Percentiles rank a stretch among this genome's conserved stretches.
These are phyloP conservation scores for Mycena metata DNA, from an alignment of 768 basidiomycete genomes.

Conservation along the genomic window DNA sequence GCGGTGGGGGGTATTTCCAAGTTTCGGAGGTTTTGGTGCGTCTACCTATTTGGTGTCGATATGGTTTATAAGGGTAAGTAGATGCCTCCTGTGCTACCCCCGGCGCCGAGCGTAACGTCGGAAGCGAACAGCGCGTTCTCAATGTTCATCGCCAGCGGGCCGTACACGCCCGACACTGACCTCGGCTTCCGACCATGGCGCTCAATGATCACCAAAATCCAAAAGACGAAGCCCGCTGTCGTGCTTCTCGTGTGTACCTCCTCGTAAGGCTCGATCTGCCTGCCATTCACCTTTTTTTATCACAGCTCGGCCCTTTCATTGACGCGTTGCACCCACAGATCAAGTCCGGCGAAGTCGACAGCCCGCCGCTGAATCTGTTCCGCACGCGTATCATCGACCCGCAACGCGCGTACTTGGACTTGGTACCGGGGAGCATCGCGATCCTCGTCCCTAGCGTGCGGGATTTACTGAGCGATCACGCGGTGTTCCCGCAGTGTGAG, in stretches of 20 bases:
- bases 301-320: constrained; percentile 92
- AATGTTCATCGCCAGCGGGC: constrained; percentile 85
- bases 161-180: constrained; percentile 86
- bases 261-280: neutral
- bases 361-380: constrained; percentile 78
- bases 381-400: constrained; percentile 69
- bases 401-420: constrained; percentile 68
- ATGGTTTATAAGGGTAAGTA: constrained; percentile 44
- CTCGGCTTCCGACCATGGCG: constrained; percentile 81
- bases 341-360: constrained; percentile 79
- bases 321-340: constrained; percentile 84
- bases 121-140: constrained; percentile 62
- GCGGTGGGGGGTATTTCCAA: constrained; percentile 88
- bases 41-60: constrained; percentile 23
- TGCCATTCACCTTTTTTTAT: constrained; percentile 4
- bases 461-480: constrained; percentile 84
- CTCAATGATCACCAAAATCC: constrained; percentile 71
- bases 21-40: constrained; percentile 89
- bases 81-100: constrained; percentile 73
- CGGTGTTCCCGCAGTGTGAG: constrained; percentile 88
- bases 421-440: constrained; percentile 77
- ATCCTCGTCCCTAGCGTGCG: constrained; percentile 86
- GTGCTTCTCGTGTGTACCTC: constrained; percentile 74
- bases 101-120: constrained; percentile 46
- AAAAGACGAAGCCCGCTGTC: constrained; percentile 76